phyloP scores from a whole-genome alignment of 805 yeast genomes.

The Ogataea ramenticola region DNA sequence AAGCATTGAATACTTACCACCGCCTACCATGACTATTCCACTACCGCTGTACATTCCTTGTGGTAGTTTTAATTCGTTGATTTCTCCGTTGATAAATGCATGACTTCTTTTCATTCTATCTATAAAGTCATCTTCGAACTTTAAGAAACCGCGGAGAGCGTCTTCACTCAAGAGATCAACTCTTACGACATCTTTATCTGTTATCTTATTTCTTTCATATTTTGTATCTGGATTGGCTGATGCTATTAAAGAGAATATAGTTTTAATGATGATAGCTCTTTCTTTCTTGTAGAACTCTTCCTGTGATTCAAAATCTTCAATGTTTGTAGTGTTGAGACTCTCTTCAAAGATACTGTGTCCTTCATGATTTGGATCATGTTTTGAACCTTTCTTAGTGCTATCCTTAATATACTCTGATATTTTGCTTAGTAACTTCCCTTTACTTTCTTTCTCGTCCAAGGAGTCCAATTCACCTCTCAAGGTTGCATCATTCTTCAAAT shows the following conservation, averaged over 20 bases:
- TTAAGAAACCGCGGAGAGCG: conserved; percentile 21
- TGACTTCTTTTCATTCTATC: conserved; percentile 38
- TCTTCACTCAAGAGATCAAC: conserved; percentile 8
- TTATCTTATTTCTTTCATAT: conserved; percentile 6
- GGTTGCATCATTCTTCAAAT: background rate
- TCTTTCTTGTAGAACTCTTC: conserved; percentile 1
- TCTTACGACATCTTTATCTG: conserved; percentile 9
- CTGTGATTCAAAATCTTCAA: background rate
- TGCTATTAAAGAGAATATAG: conserved; percentile 13
- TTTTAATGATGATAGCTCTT: conserved; percentile 12
- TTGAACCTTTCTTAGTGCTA: too few relatives aligned
- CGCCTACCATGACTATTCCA: conserved; percentile 58
- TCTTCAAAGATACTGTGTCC: background rate
- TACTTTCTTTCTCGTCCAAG: background rate
- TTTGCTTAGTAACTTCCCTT: background rate
- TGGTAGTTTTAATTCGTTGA: conserved; percentile 29
- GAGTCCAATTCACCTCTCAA: background rate
- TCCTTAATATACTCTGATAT: background rate
- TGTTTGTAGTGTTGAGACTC: background rate
- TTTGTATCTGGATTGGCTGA: conserved; percentile 9
- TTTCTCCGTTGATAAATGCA: conserved; percentile 26
- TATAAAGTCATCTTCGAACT: conserved; percentile 35
- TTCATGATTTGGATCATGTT: too few relatives aligned
- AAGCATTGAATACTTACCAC: conserved; percentile 48
- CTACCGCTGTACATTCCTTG: conserved; percentile 36